These are phyloP conservation scores for Boletus tylopilopsis DNA, from an alignment of 768 basidiomycete genomes.

Conservation along the genomic window DNA sequence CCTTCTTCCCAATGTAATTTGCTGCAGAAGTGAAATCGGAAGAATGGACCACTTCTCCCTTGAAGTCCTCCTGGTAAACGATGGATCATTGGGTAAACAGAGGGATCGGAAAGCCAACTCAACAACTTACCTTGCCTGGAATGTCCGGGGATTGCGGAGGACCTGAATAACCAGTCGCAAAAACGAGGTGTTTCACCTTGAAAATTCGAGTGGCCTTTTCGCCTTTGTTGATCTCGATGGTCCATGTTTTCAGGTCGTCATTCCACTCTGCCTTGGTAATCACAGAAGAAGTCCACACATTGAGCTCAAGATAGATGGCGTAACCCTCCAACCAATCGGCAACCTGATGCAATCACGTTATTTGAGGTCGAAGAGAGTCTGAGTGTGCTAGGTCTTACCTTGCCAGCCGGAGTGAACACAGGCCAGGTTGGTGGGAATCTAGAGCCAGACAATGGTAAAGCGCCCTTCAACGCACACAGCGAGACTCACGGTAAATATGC, in stretches of 20 bases:
- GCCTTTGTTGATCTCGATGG: slow-evolving; percentile 36
- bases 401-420: slow-evolving; percentile 45
- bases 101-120: slow-evolving; percentile 18
- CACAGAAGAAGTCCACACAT: slow-evolving; percentile 56
- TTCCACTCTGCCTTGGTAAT: slow-evolving; percentile 39
- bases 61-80: slow-evolving; percentile 41
- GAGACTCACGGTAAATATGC: slow-evolving; percentile 49
- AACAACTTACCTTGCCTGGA: slow-evolving; percentile 39
- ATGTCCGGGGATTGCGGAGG: slow-evolving; percentile 42
- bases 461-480: not conserved
- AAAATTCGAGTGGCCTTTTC: slow-evolving; percentile 34
- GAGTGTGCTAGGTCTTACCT: slow-evolving; percentile 28
- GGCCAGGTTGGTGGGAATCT: slow-evolving; percentile 59
- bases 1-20: slow-evolving; percentile 58
- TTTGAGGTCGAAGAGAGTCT: not conserved
- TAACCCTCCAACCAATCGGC: slow-evolving; percentile 67
- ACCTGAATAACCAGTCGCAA: slow-evolving; percentile 52
- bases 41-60: slow-evolving; percentile 54
- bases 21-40: slow-evolving; percentile 43
- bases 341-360: slow-evolving; percentile 34
- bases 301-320: slow-evolving; percentile 53
- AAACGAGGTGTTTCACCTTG: slow-evolving; percentile 48
- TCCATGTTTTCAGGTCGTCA: slow-evolving; percentile 40
- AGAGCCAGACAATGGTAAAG: not conserved
- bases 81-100: not conserved